A percentile compares a stretch with the other conserved stretches of the same genome.
phyloP scores from a whole-genome alignment of 1,284 basidiomycete species.

The Cryptococcus sp. region DNA sequence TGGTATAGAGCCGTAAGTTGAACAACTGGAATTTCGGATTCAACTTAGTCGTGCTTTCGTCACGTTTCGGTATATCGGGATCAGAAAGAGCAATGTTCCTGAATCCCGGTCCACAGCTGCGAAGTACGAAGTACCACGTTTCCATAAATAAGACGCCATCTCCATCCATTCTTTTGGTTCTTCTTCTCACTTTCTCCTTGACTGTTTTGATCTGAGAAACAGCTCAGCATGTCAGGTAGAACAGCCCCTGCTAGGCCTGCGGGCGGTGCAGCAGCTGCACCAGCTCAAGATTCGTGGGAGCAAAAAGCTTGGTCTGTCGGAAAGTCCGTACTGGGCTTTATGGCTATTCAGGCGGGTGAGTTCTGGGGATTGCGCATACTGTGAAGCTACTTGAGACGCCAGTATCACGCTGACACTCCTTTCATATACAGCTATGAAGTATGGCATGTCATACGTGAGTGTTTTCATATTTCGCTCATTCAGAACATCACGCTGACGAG shows the following conservation, averaged over 20 bases:
- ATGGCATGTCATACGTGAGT: constrained; percentile 46
- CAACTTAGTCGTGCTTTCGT: no score
- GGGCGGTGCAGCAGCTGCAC: constrained; percentile 14
- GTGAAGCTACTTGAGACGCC: background rate
- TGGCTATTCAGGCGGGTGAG: constrained; percentile 42
- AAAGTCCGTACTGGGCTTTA: constrained; percentile 34
- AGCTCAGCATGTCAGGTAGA: constrained; percentile 13
- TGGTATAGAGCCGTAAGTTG: no score
- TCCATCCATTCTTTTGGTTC: no score
- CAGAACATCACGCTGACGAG: background rate
- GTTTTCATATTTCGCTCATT: background rate
- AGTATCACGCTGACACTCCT: background rate
- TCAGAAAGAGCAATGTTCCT: no score
- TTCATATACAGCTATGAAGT: constrained; percentile 35
- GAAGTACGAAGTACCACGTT: no score
- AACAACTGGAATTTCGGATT: no score
- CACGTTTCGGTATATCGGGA: no score
- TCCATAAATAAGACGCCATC: background rate
- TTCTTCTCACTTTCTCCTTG: background rate
- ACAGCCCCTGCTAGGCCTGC: constrained; percentile 14
- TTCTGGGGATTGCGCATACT: background rate
- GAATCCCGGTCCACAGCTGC: no score
- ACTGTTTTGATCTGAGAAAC: background rate
- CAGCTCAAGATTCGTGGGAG: constrained; percentile 13
- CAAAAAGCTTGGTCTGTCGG: constrained; percentile 24